Conservation (phyloP, 2,329 filamentous ascomycete species). For the Ramularia endophylla region DNA sequence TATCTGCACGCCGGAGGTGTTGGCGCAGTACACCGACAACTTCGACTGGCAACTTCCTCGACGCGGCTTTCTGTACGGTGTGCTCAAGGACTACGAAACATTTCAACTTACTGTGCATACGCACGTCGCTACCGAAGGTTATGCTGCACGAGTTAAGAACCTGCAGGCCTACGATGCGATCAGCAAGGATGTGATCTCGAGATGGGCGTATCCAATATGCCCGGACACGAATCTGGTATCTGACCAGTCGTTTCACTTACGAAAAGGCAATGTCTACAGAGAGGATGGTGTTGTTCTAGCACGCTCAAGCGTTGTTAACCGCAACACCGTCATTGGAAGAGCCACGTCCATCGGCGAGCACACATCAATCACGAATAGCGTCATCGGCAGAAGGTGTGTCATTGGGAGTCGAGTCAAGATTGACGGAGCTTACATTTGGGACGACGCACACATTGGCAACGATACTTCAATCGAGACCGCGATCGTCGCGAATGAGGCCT, state of each 20-base stretch:
- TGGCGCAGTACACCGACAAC: conserved; percentile 93
- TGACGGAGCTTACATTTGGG: conserved; percentile 80
- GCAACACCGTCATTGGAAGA: conserved; percentile 68
- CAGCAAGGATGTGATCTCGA: conserved; percentile 74
- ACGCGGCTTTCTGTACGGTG: conserved; percentile 82
- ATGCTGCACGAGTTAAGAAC: conserved; percentile 79
- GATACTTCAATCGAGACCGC: conserved; percentile 63
- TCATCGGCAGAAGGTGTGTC: conserved; percentile 77
- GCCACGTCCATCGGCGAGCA: conserved; percentile 69
- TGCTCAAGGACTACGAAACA: conserved; percentile 92
- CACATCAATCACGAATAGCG: conserved; percentile 64
- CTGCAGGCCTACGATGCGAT: conserved; percentile 86
- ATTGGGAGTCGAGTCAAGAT: conserved; percentile 82
- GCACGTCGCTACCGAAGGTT: conserved; percentile 75
- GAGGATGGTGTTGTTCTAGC: conserved; percentile 72
- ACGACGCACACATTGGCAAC: conserved; percentile 71
- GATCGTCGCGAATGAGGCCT: conserved; percentile 67
- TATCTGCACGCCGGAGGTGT: conserved; percentile 92
- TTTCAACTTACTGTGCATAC: conserved; percentile 97
- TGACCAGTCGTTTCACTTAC: conserved; percentile 68
- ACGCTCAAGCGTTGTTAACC: conserved; percentile 62
- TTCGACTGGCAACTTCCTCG: conserved; percentile 93
- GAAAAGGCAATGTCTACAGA: conserved; percentile 65
- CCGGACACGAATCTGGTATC: conserved; percentile 82
- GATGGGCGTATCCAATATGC: conserved; percentile 84